Percentiles rank a stretch among this genome's conserved stretches.
Conservation (phyloP, 23 red algal genomes). For the Gracilaria domingensis region DNA sequence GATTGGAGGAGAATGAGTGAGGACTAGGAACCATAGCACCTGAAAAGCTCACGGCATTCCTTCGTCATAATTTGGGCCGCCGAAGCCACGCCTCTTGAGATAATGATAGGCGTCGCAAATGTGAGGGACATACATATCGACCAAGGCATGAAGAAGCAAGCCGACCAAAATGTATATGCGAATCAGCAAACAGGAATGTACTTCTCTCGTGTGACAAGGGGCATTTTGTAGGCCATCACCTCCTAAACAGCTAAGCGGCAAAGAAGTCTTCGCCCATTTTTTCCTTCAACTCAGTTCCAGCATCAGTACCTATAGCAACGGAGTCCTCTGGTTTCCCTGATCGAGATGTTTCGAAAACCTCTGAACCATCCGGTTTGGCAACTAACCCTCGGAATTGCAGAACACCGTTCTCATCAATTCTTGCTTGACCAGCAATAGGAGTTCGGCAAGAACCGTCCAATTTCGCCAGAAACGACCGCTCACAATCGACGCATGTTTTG, state of each 20-base stretch:
- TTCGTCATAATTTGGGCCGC: background rate
- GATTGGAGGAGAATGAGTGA: constrained; percentile 20
- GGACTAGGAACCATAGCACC: background rate
- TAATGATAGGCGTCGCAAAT: background rate
- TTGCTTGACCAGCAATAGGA: constrained; percentile 97
- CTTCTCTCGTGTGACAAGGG: background rate
- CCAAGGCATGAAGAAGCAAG: background rate
- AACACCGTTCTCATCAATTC: constrained; percentile 69
- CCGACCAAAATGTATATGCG: background rate
- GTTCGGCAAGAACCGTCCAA: constrained; percentile 97
- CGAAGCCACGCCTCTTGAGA: background rate
- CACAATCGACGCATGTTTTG: constrained; percentile 89
- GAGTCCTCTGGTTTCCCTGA: constrained; percentile 68
- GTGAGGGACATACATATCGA: background rate
- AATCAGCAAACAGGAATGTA: background rate
- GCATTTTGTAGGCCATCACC: background rate
- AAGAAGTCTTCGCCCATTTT: constrained; percentile 92
- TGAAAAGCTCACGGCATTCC: background rate
- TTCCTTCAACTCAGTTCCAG: constrained; percentile 86
- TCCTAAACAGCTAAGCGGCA: constrained; percentile 39
- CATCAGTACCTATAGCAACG: constrained; percentile 78
- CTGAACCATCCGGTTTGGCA: constrained; percentile 90
- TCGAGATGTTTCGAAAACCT: constrained; percentile 64
- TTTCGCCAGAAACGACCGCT: constrained; percentile 88
- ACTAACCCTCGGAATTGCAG: constrained; percentile 95